Base-by-base conservation (phyloP, 2,329 filamentous ascomycete species). In the Metarhizium rileyi region DNA sequence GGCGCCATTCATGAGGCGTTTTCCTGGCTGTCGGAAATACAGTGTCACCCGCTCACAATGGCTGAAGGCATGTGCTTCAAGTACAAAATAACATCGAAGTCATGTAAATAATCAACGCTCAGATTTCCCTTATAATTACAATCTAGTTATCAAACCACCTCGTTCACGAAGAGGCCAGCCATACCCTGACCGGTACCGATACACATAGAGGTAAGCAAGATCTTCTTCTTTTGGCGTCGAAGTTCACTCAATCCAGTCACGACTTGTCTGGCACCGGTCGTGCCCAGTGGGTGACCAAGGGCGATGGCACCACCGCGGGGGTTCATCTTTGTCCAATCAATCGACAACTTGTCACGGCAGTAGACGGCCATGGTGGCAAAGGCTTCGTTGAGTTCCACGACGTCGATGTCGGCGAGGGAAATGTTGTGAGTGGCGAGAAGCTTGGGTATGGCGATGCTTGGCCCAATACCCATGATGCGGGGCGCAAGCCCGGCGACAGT, bases 311-410 rank as follows among this genome's bases (percentile, higher is more conserved):
- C 87, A 58, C 87, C 87, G 52, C 86, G 76, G 25, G 84, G 78
- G 71, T 93, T 93, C 77, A 93, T 79, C 80, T 90, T 91, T 60
- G 76, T 68, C 68, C 77, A 79, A 63, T 87, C 83, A 46, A 91
- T 72, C 56, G 80, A 80, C 46, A 93, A 76, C 56, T 73, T 80
- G 61, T 89, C 77, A 49, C 86, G 72, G 71, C 90, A 95, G 78
- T 96, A 97, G 27, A 96, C 90, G 1, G 89, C 90, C 93, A 97
- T 97, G 47, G 87, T 93, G 22, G 90, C 91, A 62, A 98, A 98
- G 1, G 93, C 93, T 77, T 98, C 93, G 74, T 98, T 98, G 64
- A 98, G 71, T 77, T 97, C 93, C 59, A 91, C 76, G 33, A 97
- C 78, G 63, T 98, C 93, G 54, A 93, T 80, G 60, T 97, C 93